Percentiles rank a stretch among this genome's conserved stretches.
phyloP scores from a whole-genome alignment of 1,284 basidiomycete species.

The Tetrapyrgos nigripes region DNA sequence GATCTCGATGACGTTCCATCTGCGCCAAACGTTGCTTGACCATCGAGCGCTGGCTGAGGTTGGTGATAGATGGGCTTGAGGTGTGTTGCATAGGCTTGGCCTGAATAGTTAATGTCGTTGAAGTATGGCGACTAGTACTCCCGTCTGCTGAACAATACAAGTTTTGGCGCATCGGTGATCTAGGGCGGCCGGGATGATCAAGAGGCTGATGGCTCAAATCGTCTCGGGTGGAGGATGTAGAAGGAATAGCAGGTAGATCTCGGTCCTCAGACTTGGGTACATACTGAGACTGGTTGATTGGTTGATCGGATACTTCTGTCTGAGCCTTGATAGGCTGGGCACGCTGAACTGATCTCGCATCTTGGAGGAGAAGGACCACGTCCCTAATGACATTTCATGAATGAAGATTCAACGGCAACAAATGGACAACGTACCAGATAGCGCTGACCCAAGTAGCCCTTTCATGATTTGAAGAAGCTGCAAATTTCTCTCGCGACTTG shows the following conservation, averaged over 20 bases:
- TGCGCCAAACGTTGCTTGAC: slow-evolving; percentile 59
- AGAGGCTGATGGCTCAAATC: background rate
- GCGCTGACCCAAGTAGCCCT: slow-evolving; percentile 74
- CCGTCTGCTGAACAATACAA: slow-evolving; percentile 2
- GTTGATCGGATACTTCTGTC: background rate
- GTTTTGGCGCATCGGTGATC: background rate
- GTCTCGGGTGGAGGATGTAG: background rate
- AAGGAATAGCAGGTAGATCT: slow-evolving; percentile 9
- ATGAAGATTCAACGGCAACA: slow-evolving; percentile 6
- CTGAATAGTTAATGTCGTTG: slow-evolving; percentile 18
- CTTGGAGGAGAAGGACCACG: slow-evolving; percentile 53
- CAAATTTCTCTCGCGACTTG: slow-evolving; percentile 61
- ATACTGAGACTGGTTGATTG: background rate
- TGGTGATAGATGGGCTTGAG: slow-evolving; percentile 56
- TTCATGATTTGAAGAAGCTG: slow-evolving; percentile 62
- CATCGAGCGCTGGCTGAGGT: slow-evolving; percentile 55
- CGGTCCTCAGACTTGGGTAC: slow-evolving; percentile 5
- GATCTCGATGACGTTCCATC: slow-evolving; percentile 35
- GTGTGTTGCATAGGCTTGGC: slow-evolving; percentile 25
- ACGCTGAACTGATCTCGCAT: slow-evolving; percentile 23
- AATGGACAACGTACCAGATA: slow-evolving; percentile 58
- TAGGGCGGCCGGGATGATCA: background rate
- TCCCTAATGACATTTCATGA: slow-evolving; percentile 51
- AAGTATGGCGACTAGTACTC: slow-evolving; percentile 23
- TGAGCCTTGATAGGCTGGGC: background rate